Percentiles rank a stretch among this genome's conserved stretches.
These are phyloP conservation scores for Eucalyptus erythrocorys DNA, from an alignment of 345 rosid genomes.

Conservation along the genomic window DNA sequence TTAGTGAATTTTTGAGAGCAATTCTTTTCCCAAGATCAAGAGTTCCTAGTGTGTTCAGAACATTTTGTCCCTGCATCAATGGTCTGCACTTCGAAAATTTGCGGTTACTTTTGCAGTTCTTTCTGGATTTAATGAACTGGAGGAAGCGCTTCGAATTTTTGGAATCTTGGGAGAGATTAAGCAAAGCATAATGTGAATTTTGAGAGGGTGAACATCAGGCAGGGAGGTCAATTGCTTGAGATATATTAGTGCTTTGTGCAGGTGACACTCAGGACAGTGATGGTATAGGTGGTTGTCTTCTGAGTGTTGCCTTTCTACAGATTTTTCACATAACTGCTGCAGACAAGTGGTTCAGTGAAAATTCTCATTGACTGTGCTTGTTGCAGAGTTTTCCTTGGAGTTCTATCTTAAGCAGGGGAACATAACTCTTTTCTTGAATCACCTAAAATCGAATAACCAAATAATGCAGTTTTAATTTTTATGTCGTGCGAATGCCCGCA, in stretches of 20 bases:
- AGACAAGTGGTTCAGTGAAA: not conserved
- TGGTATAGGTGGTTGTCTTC: not conserved
- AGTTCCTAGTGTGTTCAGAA: not conserved
- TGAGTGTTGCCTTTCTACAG: not conserved
- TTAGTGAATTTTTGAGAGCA: constrained; percentile 4
- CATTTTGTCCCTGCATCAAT: not conserved
- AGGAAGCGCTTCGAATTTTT: not conserved
- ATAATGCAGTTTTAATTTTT: not conserved
- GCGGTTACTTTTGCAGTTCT: not conserved
- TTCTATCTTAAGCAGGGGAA: not conserved
- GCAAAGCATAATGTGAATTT: not conserved
- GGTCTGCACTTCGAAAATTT: not conserved
- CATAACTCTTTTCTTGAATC: not conserved
- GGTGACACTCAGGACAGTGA: not conserved
- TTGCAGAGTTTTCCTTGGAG: not conserved
- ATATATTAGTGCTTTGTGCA: not conserved
- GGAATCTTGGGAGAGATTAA: not conserved
- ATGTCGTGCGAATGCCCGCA: not conserved
- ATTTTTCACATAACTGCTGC: not conserved
- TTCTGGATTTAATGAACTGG: not conserved
- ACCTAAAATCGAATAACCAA: not conserved
- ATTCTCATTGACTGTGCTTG: not conserved
- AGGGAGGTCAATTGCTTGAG: not conserved
- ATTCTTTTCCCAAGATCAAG: not conserved
- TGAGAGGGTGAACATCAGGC: not conserved